Conservation (phyloP, 805 yeast genomes). For the Saccharomycopsis schoenii region DNA sequence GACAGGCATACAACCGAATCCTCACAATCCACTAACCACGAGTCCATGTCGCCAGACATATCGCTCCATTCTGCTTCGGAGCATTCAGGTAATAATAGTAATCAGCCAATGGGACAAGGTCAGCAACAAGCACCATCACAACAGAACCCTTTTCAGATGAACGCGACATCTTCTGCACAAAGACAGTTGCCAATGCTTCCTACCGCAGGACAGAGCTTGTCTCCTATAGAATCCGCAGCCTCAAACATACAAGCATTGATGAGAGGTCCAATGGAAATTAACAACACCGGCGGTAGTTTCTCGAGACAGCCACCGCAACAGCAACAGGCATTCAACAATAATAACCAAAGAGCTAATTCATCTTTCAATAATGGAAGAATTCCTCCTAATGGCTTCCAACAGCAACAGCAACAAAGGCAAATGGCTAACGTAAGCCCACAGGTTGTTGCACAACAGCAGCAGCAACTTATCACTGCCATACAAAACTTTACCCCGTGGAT, state of each 20-base stretch:
- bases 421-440: conserved; percentile 4
- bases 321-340: not conserved
- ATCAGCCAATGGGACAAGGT: not conserved
- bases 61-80: not conserved
- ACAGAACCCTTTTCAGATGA: conserved; percentile 17
- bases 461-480: conserved; percentile 6
- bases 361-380: not conserved
- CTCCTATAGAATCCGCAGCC: conserved; percentile 8
- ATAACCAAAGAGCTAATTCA: not conserved
- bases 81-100: conserved; percentile 17
- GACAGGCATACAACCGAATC: not conserved
- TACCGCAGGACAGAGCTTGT: conserved; percentile 16
- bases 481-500: conserved; percentile 50
- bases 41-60: not conserved
- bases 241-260: not conserved
- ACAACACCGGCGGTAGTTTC: not conserved
- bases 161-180: conserved; percentile 6
- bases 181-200: conserved; percentile 18
- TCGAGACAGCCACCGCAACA: not conserved
- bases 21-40: not conserved
- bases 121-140: conserved; percentile 14
- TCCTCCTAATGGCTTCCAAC: conserved; percentile 1
- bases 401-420: not conserved
- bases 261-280: not conserved
- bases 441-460: conserved; percentile 22